These are phyloP conservation scores for Nakaseomyces sp. DNA, from an alignment of 1,139 yeast genomes.

Conservation along the genomic window DNA sequence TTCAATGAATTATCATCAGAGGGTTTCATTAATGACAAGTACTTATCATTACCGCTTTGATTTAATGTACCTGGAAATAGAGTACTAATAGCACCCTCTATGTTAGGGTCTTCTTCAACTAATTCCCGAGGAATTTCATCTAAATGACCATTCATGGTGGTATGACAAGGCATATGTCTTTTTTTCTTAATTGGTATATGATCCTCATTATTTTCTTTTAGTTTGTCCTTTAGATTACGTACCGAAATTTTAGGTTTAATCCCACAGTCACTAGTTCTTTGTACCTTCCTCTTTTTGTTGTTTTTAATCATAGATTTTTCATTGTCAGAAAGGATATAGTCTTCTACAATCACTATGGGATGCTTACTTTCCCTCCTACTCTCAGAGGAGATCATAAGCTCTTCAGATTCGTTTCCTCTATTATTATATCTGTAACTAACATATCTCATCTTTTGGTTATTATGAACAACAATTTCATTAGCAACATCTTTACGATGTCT, in stretches of 20 bases:
- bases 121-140: neutral
- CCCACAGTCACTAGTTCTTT: constrained; percentile 9
- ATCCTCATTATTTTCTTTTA: constrained; percentile 16
- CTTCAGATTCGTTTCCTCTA: constrained; percentile 6
- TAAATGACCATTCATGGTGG: neutral
- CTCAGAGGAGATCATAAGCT: neutral
- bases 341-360: constrained; percentile 27
- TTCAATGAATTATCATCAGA: constrained; percentile 29
- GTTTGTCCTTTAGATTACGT: constrained; percentile 22
- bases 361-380: constrained; percentile 10
- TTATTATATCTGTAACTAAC: constrained; percentile 15
- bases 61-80: constrained; percentile 2
- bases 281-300: constrained; percentile 3
- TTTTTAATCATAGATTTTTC: neutral
- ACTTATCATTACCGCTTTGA: constrained; percentile 5
- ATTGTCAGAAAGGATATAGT: constrained; percentile 16
- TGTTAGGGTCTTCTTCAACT: neutral
- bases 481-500: constrained; percentile 11
- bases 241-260: constrained; percentile 24
- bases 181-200: constrained; percentile 22
- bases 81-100: constrained; percentile 6
- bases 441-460: constrained; percentile 17
- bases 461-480: constrained; percentile 21
- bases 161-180: neutral
- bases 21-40: constrained; percentile 4